Evolutionary conservation across 805 yeast species (phyloP).

Genomic region (Wickerhamomyces sydowiorum): DNA sequence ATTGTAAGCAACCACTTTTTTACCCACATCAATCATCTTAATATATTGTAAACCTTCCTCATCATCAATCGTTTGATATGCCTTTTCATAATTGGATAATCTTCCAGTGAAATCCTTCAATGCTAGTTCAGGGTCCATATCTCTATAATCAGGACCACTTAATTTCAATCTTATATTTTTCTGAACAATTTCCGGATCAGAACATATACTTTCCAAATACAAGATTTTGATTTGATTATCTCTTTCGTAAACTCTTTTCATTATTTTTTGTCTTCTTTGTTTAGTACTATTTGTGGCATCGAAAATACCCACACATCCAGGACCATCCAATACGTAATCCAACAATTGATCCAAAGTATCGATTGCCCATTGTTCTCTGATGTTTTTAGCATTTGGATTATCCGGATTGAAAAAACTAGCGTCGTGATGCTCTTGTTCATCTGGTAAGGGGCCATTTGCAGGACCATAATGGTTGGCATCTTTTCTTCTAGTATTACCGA

Average conservation of each 20-base stretch:
- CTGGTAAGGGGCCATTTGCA: conserved; percentile 57
- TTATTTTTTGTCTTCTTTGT: conserved; percentile 52
- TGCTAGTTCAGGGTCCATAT: conserved; percentile 79
- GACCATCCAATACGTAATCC: conserved; percentile 72
- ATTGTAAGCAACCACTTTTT: conserved; percentile 87
- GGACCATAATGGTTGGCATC: conserved; percentile 63
- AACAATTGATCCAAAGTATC: conserved; percentile 82
- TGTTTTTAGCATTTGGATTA: conserved; percentile 52
- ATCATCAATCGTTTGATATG: conserved; percentile 87
- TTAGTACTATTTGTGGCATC: conserved; percentile 81
- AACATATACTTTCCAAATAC: conserved; percentile 82
- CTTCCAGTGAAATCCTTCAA: conserved; percentile 78
- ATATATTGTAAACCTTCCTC: conserved; percentile 74
- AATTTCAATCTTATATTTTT: conserved; percentile 79
- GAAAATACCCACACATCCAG: conserved; percentile 89
- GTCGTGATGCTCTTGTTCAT: conserved; percentile 42
- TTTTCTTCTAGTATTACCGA: conserved; percentile 87
- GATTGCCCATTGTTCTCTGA: conserved; percentile 94
- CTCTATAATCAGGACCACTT: conserved; percentile 87
- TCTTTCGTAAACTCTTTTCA: conserved; percentile 50
- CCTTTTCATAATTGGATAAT: conserved; percentile 76
- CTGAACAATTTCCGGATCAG: conserved; percentile 73
- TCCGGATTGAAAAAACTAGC: conserved; percentile 86
- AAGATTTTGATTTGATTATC: conserved; percentile 68
- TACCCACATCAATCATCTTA: conserved; percentile 94